Conservation (phyloP, 345 rosid genomes). For the Lagerstroemia speciosa region DNA sequence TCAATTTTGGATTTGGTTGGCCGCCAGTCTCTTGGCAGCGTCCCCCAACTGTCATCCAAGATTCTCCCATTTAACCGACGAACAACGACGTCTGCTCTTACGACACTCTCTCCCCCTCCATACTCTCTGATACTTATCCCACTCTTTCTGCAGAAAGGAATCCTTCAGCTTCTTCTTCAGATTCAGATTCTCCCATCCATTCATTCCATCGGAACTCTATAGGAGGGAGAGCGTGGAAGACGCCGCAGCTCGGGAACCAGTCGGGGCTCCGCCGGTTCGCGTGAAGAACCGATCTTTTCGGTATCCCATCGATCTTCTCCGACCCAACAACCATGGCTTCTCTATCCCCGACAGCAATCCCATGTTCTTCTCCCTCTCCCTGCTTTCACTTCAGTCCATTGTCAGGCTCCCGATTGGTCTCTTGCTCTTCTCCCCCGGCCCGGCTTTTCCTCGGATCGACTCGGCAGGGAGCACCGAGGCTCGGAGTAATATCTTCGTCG, state of each 20-base stretch:
- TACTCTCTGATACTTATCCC: too few species aligned
- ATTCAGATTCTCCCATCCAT: too few species aligned
- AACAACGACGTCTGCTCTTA: too few species aligned
- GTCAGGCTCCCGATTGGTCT: background rate
- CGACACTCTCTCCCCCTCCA: too few species aligned
- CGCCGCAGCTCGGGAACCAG: background rate
- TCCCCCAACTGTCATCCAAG: too few species aligned
- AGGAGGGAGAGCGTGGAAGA: background rate
- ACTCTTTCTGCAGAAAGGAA: too few species aligned
- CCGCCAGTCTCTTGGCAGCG: too few species aligned
- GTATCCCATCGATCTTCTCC: too few species aligned
- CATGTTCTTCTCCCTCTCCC: background rate
- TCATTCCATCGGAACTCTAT: background rate
- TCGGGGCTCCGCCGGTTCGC: background rate
- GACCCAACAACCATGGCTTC: constrained; percentile 7
- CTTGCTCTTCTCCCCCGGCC: background rate
- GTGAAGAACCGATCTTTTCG: background rate
- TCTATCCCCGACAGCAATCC: background rate
- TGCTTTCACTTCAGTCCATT: background rate
- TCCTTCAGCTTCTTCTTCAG: too few species aligned
- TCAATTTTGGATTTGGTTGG: too few species aligned
- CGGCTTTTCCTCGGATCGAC: constrained; percentile 1
- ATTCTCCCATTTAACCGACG: too few species aligned
- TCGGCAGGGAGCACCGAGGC: background rate
- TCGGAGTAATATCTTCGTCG: background rate